Evolutionary conservation across 345 rosid species (phyloP), one percentile per base, ranked within the genome.

Genomic region (Eucalyptus marginata): DNA sequence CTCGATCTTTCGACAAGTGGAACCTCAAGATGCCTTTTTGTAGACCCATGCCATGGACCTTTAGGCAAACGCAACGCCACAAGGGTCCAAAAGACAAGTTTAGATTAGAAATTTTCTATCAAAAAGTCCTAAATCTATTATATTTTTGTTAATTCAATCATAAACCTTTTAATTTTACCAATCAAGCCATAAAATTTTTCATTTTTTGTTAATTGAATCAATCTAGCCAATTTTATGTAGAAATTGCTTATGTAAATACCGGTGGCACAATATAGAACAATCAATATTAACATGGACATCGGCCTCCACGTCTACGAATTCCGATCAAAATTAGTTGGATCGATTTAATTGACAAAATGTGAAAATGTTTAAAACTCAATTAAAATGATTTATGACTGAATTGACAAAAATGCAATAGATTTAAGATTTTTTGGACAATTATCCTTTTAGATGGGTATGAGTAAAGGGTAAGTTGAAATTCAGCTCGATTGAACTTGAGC

Each of bases 261-360:
- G 2, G 4, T 0, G 2, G 0, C 0, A 0, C 2, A 2, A 18
- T 18, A 9, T 51, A 52, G 1, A 52, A 17, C 0, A 18, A 0
- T 52, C 24, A 52, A 52, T 18, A 52, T 18, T 52, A 0, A 52
- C 9, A 52, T 18, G 24, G 1, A 52, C 0, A 1, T 1, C 9
- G 4, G 4, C 1, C 0, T 51, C 1, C 24, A 17, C 4, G 0
- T 52, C 2, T 0, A 0, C 2, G 0, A 52, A 17, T 52, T 3
- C 4, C 1, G 0, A 52, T 0, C 9, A 52, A 52, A 52, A 18
- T 52, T 52, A 52, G 0, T 0, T 0, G 2, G 1, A 52, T 52
- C 0, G 24, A 52, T 4, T 52, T 1, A 52, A 52, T 3, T 7
- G 2, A 3, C 0, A 52, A 52, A 52, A 52, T 18, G 0, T 18